These are phyloP conservation scores for Lachancea meyersii DNA, from an alignment of 805 yeast genomes.

Conservation along the genomic window DNA sequence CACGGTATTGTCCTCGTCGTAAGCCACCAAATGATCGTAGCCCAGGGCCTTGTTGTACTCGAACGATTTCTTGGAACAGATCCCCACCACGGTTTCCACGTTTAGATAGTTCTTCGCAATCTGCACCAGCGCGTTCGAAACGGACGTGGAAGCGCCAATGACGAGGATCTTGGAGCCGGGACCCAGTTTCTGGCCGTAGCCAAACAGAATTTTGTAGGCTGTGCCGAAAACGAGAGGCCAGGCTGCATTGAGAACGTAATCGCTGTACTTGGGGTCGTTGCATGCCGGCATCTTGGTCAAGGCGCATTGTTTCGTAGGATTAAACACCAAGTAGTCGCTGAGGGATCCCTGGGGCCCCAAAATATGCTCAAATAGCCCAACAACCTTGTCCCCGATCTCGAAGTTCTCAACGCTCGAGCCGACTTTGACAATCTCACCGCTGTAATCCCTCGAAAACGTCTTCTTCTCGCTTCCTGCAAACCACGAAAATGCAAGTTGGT, in stretches of 20 bases:
- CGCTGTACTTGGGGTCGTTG: slow-evolving; percentile 13
- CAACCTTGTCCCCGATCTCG: slow-evolving; percentile 26
- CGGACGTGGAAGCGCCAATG: slow-evolving; percentile 70
- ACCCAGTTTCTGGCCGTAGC: slow-evolving; percentile 33
- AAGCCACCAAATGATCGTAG: slow-evolving; percentile 53
- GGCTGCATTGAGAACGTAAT: slow-evolving; percentile 38
- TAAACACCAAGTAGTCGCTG: slow-evolving; percentile 41
- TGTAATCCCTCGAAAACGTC: slow-evolving; percentile 26
- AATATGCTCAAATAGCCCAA: slow-evolving; percentile 21
- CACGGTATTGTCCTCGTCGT: slow-evolving; percentile 38
- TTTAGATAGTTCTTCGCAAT: slow-evolving; percentile 45
- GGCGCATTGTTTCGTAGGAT: slow-evolving; percentile 28
- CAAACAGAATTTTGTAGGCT: slow-evolving; percentile 40
- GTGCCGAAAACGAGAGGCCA: slow-evolving; percentile 61
- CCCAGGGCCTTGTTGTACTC: slow-evolving; percentile 45
- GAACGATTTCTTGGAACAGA: slow-evolving; percentile 47
- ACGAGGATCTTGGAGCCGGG: slow-evolving; percentile 48
- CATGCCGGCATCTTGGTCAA: slow-evolving; percentile 30
- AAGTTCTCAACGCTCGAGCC: slow-evolving; percentile 22
- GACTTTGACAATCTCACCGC: slow-evolving; percentile 25
- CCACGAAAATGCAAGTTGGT: slow-evolving; percentile 13
- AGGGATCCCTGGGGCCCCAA: slow-evolving; percentile 37
- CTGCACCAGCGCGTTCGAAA: slow-evolving; percentile 53
- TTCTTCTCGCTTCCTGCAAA: slow-evolving; percentile 13
- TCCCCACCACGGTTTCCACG: slow-evolving; percentile 48